Percentiles rank a stretch among this genome's conserved stretches.
These are phyloP conservation scores for Helminthosporium solani DNA, from an alignment of 2,329 filamentous ascomycete genomes.

Conservation along the genomic window DNA sequence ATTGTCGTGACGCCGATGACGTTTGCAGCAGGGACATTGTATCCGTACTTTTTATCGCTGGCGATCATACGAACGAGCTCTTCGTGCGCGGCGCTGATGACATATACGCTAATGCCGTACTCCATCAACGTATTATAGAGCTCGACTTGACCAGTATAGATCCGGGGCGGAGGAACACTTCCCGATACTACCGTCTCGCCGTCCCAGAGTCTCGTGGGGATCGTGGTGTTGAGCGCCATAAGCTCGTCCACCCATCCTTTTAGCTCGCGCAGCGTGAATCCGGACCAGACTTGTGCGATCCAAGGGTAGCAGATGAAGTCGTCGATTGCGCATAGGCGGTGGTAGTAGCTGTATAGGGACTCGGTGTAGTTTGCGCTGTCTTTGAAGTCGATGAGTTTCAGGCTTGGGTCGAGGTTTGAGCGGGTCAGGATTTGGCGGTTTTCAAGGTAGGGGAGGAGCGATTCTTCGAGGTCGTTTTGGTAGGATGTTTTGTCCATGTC, in stretches of 20 bases:
- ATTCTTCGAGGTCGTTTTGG: conserved; percentile 32
- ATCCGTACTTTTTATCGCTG: conserved; percentile 35
- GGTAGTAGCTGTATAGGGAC: conserved; percentile 34
- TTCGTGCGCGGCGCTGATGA: conserved; percentile 32
- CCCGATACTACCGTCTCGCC: conserved; percentile 22
- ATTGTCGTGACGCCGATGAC: conserved; percentile 35
- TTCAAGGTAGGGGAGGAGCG: conserved; percentile 31
- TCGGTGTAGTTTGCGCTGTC: conserved; percentile 35
- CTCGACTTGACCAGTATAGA: conserved; percentile 29
- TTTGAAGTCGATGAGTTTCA: conserved; percentile 36
- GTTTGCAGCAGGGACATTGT: conserved; percentile 32
- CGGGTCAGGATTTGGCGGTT: conserved; percentile 35
- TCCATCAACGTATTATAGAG: conserved; percentile 33
- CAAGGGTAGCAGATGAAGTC: conserved; percentile 34
- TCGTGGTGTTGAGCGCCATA: conserved; percentile 26
- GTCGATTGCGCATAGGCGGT: conserved; percentile 32
- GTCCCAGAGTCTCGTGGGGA: conserved; percentile 29
- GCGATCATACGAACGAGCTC: conserved; percentile 37
- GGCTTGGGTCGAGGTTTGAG: conserved; percentile 27
- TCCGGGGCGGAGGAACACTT: conserved; percentile 23
- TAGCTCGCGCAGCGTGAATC: conserved; percentile 25
- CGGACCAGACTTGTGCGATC: conserved; percentile 32
- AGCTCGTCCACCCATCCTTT: conserved; percentile 34
- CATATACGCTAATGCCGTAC: conserved; percentile 32
- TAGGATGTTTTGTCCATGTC: conserved; percentile 38